Evolutionary conservation across 148 eudicot species (phyloP).

Genomic region (Salicornia ramosissima): DNA sequence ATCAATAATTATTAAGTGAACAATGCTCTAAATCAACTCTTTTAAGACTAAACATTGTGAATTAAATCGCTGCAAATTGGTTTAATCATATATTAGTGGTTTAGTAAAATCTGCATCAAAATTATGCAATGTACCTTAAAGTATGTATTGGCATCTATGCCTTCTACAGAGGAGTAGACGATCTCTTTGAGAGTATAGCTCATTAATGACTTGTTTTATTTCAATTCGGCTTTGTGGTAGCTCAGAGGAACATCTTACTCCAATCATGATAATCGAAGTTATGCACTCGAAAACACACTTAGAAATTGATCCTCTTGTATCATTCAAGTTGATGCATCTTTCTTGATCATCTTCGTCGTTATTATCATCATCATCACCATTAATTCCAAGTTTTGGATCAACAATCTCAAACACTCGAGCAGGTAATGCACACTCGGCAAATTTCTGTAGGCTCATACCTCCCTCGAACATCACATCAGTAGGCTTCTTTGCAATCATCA

Average conservation of each 20-base stretch:
- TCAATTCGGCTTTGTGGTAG: conserved; percentile 12
- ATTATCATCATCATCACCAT: background rate
- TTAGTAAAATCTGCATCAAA: too few species aligned
- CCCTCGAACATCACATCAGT: conserved; percentile 6
- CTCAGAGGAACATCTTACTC: conserved; percentile 15
- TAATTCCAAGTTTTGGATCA: conserved; percentile 7
- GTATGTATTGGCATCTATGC: background rate
- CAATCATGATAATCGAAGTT: background rate
- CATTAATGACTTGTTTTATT: conserved; percentile 9
- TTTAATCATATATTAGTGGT: too few species aligned
- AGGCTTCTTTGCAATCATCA: conserved; percentile 16
- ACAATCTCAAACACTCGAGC: conserved; percentile 1
- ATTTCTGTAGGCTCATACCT: conserved; percentile 16
- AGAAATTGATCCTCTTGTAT: background rate
- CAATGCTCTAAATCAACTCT: too few species aligned
- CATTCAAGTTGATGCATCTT: background rate
- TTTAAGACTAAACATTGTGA: too few species aligned
- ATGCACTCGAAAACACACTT: conserved; percentile 9
- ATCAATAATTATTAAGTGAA: too few species aligned
- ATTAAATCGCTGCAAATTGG: too few species aligned
- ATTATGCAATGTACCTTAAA: conserved; percentile 3
- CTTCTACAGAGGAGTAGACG: background rate
- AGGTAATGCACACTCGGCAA: conserved; percentile 5
- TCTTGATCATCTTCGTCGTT: background rate
- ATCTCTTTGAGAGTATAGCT: conserved; percentile 5